These are phyloP conservation scores for Spiromastix sp. DNA, from an alignment of 2,329 filamentous ascomycete genomes.

Conservation along the genomic window DNA sequence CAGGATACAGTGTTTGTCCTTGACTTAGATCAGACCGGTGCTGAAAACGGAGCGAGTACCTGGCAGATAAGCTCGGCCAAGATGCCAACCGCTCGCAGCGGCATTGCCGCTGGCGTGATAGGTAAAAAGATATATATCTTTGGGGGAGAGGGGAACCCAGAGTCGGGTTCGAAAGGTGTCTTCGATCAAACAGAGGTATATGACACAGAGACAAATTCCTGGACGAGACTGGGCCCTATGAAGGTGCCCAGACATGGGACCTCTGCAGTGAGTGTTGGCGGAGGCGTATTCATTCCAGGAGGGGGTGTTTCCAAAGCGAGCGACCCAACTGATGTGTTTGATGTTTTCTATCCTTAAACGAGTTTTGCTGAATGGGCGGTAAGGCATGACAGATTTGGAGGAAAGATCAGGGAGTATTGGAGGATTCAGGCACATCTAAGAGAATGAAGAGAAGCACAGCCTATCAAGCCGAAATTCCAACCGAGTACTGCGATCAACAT, in stretches of 20 bases:
- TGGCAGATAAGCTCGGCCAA: background rate
- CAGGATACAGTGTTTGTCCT: conserved; percentile 1
- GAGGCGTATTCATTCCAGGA: background rate
- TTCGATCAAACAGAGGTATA: conserved; percentile 2
- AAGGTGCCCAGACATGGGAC: background rate
- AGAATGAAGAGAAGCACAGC: background rate
- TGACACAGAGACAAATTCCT: background rate
- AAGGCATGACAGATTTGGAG: background rate
- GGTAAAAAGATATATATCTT: conserved; percentile 1
- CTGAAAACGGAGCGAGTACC: background rate
- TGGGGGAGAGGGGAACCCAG: background rate
- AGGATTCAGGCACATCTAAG: no score
- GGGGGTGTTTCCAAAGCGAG: background rate
- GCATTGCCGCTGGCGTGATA: background rate
- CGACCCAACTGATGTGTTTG: background rate
- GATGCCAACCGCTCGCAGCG: background rate
- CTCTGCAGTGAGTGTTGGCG: background rate
- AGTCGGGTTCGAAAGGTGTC: background rate
- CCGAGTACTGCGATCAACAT: background rate
- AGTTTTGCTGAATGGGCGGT: background rate
- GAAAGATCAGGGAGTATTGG: no score
- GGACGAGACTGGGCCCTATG: background rate
- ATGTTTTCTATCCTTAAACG: background rate
- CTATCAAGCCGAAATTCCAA: background rate
- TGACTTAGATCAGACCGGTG: background rate